Conservation (phyloP, 2,329 filamentous ascomycete genomes). For the Coniochaeta sp. region DNA sequence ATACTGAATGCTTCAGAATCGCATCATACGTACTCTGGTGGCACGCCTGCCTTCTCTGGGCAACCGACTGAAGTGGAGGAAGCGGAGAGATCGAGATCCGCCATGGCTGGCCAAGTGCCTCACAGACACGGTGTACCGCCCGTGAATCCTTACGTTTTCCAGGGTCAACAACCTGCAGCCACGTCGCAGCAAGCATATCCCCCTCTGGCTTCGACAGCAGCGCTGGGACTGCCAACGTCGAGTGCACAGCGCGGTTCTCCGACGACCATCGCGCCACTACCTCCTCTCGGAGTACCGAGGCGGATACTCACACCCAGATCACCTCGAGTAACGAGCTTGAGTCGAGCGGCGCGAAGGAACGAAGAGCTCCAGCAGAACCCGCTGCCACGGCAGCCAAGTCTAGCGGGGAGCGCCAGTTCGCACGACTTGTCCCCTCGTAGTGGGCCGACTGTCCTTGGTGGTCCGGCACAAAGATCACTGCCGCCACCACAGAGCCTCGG, state of each 20-base stretch:
- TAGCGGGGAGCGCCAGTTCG: not conserved
- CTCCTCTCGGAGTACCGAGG: slow-evolving; percentile 26
- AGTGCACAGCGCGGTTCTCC: slow-evolving; percentile 19
- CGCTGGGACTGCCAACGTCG: not conserved
- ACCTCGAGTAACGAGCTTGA: slow-evolving; percentile 45
- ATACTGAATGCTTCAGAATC: slow-evolving; percentile 35
- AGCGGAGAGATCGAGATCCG: slow-evolving; percentile 11
- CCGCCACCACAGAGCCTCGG: not conserved
- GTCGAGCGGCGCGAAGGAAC: slow-evolving; percentile 23
- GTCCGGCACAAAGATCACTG: slow-evolving; percentile 1
- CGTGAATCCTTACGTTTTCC: slow-evolving; percentile 14
- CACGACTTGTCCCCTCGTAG: slow-evolving; percentile 14
- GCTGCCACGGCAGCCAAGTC: slow-evolving; percentile 13
- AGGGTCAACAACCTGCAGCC: slow-evolving; percentile 13
- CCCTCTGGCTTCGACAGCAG: slow-evolving; percentile 4
- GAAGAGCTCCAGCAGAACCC: slow-evolving; percentile 19
- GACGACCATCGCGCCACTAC: slow-evolving; percentile 17
- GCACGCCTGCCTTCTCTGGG: slow-evolving; percentile 8
- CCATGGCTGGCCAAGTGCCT: slow-evolving; percentile 2
- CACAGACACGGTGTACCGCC: slow-evolving; percentile 15
- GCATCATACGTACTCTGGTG: slow-evolving; percentile 12
- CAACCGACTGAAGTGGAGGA: slow-evolving; percentile 12
- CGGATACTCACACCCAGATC: slow-evolving; percentile 53
- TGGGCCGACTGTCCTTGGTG: slow-evolving; percentile 8
- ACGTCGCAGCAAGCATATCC: slow-evolving; percentile 21